phyloP scores from a whole-genome alignment of 805 yeast species.

The Suhomyces tanzawaensis region DNA sequence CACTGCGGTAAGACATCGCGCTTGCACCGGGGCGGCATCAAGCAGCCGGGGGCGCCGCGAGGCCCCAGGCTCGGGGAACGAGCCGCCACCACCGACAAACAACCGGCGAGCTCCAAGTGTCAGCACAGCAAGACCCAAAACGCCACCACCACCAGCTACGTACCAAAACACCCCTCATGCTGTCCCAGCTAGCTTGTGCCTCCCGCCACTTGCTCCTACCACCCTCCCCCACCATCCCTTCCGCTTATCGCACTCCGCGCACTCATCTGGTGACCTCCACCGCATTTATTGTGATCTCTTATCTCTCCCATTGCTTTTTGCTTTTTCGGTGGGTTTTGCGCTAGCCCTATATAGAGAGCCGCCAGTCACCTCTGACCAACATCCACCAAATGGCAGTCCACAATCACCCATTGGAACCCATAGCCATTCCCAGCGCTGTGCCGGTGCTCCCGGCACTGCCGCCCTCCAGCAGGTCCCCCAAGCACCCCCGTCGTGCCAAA shows the following conservation, averaged over 20 bases:
- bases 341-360: background rate
- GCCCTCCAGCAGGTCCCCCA: background rate
- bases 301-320: conserved; percentile 3
- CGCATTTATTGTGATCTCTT: conserved; percentile 6
- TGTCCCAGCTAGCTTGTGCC: background rate
- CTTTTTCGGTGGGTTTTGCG: conserved; percentile 1
- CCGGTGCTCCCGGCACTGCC: background rate
- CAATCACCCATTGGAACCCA: conserved; percentile 2
- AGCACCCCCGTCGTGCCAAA: background rate
- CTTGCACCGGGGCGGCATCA: too few relatives aligned
- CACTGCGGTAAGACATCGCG: too few relatives aligned
- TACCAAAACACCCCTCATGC: background rate
- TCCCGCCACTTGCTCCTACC: background rate
- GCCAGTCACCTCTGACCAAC: background rate
- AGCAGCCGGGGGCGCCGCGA: too few relatives aligned
- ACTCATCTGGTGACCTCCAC: background rate
- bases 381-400: conserved; percentile 2
- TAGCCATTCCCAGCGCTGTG: conserved; percentile 2
- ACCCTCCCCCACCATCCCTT: background rate
- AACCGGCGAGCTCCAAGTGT: too few relatives aligned
- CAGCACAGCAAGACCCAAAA: too few relatives aligned
- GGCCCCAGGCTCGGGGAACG: too few relatives aligned
- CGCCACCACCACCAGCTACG: too few relatives aligned
- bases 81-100: too few relatives aligned
- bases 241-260: too few relatives aligned